Base-by-base conservation (phyloP, 2,329 filamentous ascomycete species). In the Aspergillus sp. region DNA sequence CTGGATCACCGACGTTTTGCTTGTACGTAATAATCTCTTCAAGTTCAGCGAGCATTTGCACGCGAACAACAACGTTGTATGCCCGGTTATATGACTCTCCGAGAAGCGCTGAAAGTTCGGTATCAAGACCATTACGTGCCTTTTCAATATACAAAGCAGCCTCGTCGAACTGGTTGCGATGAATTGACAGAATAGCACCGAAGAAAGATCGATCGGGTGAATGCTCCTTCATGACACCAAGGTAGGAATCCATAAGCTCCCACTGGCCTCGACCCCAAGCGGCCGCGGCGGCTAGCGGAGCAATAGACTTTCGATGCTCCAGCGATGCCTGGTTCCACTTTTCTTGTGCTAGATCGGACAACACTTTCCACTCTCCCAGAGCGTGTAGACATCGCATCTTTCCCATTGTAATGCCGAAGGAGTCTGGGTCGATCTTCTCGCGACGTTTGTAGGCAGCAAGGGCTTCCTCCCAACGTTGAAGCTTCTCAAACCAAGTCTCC, bases 341-440 rank as follows among this genome's bases (percentile, higher is more conserved):
- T 73, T 93, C 93, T 73, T 96, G 91, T 0, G 93, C 94, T 58
- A 99, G 83, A 53, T 88, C 89, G 0, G 94, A 96, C 17, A 99
- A 83, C 4, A 92, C 88, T 68, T 98, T 96, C 95, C 95, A 99
- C 77, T 99, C 95, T 64, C 95, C 95, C 41, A 99, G 84, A 8
- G 95, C 96, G 75, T 99, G 95, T 66, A 98, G 81, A 83, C 95
- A 99, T 52, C 95, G 89, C 95, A 99, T 99, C 80, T 99, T 99
- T 68, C 95, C 95, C 93, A 99, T 98, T 38, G 96, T 93, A 57
- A 99, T 92, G 63, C 98, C 95, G 63, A 99, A 92, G 0, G 92
- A 93, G 64, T 89, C 86, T 31, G 87, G 86, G 31, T 92, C 83
- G 67, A 92, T 89, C 55, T 82, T 79, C 71, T 97, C 94, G 49